Base-by-base conservation (phyloP, 495 filamentous ascomycete species). In the Lasiosphaeris hirsuta region DNA sequence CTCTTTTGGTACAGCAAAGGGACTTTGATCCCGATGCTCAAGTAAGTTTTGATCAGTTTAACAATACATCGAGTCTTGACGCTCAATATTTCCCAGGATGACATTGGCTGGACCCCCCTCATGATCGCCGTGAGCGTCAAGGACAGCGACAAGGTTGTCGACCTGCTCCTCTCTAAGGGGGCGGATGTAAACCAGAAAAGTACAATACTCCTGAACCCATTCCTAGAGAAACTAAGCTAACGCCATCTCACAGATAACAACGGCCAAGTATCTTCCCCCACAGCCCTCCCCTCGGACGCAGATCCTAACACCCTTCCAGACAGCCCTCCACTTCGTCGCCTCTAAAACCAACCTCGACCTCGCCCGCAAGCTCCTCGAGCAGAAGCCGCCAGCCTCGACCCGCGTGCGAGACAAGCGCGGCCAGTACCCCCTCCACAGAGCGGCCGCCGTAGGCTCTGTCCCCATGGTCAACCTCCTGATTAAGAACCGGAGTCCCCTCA, bases 91-190 rank as follows among this genome's bases (percentile, higher is more conserved):
- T 54, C 44, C 55, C 60, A 90, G 84, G 93, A 98, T 68, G 91
- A 86, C 15, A 86, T 84, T 7, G 92, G 92, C 49, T 98, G 93
- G 93, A 95, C 93, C 10, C 87, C 90, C 0, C 77, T 97, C 23
- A 96, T 97, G 92, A 96, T 97, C 49, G 88, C 92, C 7, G 81
- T 87, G 7, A 91, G 86, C 58, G 77, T 96, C 36, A 85, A 85
- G 61, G 87, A 89, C 48, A 80, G 75, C 18, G 88, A 89, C 23
- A 77, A 76, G 3, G 62, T 89, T 4, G 79, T 95, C 11, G 84
- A 92, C 33, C 69, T 96, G 7, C 79, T 97, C 2, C 78, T 98
- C 0, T 70, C 75, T 13, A 90, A 87, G 65, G 90, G 80, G 34
- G 91, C 91, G 1, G 90, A 96, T 59, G 88, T 92, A 3, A 90